Evolutionary conservation across 345 rosid genomes (phyloP), one percentile per base, ranked within the genome.

Genomic region (Ricinus communis): DNA sequence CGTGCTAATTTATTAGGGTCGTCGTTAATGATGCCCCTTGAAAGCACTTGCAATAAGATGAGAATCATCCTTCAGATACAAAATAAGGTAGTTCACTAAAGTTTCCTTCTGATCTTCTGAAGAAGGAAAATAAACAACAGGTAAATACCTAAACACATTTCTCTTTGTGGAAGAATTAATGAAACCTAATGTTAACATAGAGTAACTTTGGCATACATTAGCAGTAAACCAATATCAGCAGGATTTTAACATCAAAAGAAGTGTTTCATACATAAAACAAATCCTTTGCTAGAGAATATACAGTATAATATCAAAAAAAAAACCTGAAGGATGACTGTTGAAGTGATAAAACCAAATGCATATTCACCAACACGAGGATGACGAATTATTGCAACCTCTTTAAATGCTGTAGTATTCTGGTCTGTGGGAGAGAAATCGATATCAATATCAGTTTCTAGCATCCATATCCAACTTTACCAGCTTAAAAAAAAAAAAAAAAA

Each of bases 301-400:
- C 27, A 56, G 19, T 10, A 49, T 61, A 56, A 31, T 22, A 31
- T 53, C 54, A 54, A 51, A n/a, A 54, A 51, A n/a, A 74, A 28
- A 74, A 91, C 98, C 93, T 93, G 96, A 74, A 91, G 97, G 74
- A 77, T 76, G 61, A 91, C 90, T 14, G 98, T 85, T 19, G 97
- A 91, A 77, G 98, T 91, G 76, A 93, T 93, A 66, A 93, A 91
- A 63, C 98, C 97, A 83, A 93, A 93, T 13, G 97, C 98, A 73
- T 91, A 93, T 86, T 93, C 98, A 27, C 97, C 98, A 77, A 89
- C 73, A 71, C 96, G 96, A 53, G 98, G 98, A 78, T 93, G 98
- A 36, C 91, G 84, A 52, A 93, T 91, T 53, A 93, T 93, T 31
- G 98, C 98, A 36, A 93, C 97, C 83, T 93, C 98, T 81, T 93